Evolutionary conservation across 129 eudicot species (phyloP), one percentile per base, ranked within the genome.

Genomic region (Lactuca saligna): DNA sequence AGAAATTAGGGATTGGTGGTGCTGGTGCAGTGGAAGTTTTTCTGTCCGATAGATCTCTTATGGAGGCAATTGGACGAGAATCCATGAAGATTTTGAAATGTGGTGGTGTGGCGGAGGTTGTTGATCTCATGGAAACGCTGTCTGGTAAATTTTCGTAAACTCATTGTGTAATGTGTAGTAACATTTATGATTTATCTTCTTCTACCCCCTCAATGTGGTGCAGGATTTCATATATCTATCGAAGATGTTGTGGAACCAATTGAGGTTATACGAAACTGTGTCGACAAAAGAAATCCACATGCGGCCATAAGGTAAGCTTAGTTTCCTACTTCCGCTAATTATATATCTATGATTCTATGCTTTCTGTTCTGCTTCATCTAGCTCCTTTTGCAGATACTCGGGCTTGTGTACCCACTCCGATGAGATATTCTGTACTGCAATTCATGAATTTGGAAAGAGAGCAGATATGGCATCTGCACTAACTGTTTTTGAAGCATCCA

Each of bases 371-470:
- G 59, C 49, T 7, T 13, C 61, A 25, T 25, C 16, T 50, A 16
- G 70, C 64, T 54, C 53, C 50, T 42, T 70, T 35, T 78, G 83
- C 83, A 91, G 98, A 88, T 86, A 73, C 68, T 91, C 96, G 60
- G 78, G 78, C 25, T 69, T 67, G 56, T 85, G 81, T 69, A 81
- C 80, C 20, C 84, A 59, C 49, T 81, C 79, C 6, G 84, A 89
- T 63, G 80, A 81, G 57, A 60, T 82, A 48, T 77, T 84, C 61
- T 92, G 92, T 76, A 68, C 72, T 48, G 75, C 82, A 53, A 89
- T 92, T 69, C 88, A 71, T 54, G 95, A 86, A 53, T 92, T 88
- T 78, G 98, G 98, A 73, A 89, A 89, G 83, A 86, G 81, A 78
- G 76, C 89, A 50, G 98, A 92, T 63, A 64, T 92, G 79, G 79